Percentiles rank a stretch among this genome's conserved stretches.
Conservation (phyloP, 2,329 filamentous ascomycete species). For the Fulvia fulva region DNA sequence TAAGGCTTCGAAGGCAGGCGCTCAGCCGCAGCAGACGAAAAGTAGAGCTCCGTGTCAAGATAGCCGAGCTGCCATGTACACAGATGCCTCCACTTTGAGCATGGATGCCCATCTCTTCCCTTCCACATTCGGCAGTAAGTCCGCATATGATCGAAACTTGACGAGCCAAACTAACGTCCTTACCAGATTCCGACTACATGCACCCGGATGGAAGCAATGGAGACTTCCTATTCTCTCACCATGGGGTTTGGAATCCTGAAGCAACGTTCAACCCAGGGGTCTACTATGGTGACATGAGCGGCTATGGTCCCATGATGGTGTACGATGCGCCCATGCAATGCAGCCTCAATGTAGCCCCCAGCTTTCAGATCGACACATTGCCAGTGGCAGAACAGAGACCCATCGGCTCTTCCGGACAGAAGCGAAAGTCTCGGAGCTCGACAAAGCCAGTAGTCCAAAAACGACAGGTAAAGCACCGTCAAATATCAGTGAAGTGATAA, state of each 20-base stretch:
- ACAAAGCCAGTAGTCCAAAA: not conserved
- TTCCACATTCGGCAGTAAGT: conserved; percentile 2
- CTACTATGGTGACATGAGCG: not conserved
- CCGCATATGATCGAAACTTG: not conserved
- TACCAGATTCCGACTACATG: not conserved
- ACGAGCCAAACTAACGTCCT: not conserved
- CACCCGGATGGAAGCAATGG: not conserved
- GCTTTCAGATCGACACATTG: not conserved
- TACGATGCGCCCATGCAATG: not conserved
- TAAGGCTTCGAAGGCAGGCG: not conserved
- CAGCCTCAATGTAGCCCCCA: not conserved
- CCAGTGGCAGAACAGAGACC: not conserved
- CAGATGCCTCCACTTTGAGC: not conserved
- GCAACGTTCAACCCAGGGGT: not conserved
- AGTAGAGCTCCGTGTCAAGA: not conserved
- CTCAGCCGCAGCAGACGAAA: not conserved
- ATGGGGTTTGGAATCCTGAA: not conserved
- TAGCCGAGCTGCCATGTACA: not conserved
- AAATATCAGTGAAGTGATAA: not conserved
- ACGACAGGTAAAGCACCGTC: not conserved
- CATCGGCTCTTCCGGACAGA: not conserved
- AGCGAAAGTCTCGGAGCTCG: conserved; percentile 1
- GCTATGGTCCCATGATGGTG: not conserved
- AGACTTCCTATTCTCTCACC: not conserved
- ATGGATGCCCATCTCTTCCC: not conserved